These are phyloP conservation scores for Brassica nigra DNA, from an alignment of 345 rosid species.

Conservation along the genomic window DNA sequence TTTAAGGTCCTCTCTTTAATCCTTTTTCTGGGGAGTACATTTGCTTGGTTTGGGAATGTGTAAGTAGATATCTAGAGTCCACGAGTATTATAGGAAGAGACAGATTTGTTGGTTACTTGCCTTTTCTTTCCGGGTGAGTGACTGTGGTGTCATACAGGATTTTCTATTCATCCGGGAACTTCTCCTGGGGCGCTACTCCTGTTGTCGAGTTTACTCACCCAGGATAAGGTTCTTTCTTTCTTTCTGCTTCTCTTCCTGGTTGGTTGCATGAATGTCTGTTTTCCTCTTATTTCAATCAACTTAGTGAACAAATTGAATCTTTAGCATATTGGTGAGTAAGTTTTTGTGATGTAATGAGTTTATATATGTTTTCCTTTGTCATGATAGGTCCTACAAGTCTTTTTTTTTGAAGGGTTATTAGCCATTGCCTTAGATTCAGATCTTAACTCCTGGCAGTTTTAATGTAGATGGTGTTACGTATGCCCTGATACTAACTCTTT, in stretches of 20 bases:
- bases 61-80: conserved; percentile 12
- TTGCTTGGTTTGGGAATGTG: neutral
- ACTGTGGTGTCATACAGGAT: conserved; percentile 69
- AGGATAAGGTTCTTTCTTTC: conserved; percentile 57
- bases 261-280: conserved; percentile 30
- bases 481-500: neutral
- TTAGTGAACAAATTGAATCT: neutral
- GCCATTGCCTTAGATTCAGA: neutral
- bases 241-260: conserved; percentile 42
- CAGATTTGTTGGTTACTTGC: conserved; percentile 48
- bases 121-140: conserved; percentile 47
- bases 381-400: neutral
- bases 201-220: conserved; percentile 49
- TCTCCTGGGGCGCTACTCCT: conserved; percentile 59
- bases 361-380: neutral
- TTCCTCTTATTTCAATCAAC: neutral
- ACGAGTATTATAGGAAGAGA: conserved; percentile 38
- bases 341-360: neutral
- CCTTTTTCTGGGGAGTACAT: neutral
- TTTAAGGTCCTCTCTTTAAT: conserved; percentile 59
- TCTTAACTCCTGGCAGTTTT: neutral
- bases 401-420: neutral
- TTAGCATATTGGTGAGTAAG: neutral
- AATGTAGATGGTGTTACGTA: no score
- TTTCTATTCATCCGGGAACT: conserved; percentile 50